These are phyloP conservation scores for Globisporangium perplexum DNA, from an alignment of 352 stramenopile species.

Conservation along the genomic window DNA sequence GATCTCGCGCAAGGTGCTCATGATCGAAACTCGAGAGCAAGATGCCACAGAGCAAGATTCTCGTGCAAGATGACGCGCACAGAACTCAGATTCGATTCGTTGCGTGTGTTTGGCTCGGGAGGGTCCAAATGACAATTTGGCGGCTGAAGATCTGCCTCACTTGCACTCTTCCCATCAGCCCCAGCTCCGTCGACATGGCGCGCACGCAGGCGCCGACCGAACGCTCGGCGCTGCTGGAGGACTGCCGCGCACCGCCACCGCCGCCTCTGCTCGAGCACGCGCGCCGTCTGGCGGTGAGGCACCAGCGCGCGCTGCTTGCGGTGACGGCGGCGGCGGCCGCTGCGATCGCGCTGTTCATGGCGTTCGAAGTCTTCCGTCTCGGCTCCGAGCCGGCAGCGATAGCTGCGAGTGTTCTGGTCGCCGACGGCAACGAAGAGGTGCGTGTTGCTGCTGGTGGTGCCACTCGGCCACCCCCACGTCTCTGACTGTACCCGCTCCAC, in stretches of 20 bases:
- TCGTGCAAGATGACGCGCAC: no score
- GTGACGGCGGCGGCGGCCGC: background rate
- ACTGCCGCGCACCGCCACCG: background rate
- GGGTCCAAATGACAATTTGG: no score
- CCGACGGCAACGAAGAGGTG: background rate
- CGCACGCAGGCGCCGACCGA: background rate
- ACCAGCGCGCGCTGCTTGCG: background rate
- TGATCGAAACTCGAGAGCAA: no score
- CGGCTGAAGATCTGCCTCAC: no score
- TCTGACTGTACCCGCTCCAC: background rate
- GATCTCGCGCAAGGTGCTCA: no score
- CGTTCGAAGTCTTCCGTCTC: background rate
- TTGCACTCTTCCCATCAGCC: background rate
- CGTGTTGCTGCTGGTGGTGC: background rate
- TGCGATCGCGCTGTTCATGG: slow-evolving; percentile 1
- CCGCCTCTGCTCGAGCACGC: background rate
- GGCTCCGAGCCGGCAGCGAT: background rate
- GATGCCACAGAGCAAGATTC: no score
- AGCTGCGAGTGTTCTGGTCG: no score
- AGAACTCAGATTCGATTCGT: no score
- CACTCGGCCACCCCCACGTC: no score
- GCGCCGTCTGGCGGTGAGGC: background rate
- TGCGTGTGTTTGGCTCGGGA: no score
- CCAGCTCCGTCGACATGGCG: background rate
- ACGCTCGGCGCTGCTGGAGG: slow-evolving; percentile 7